Evolutionary conservation across 257 asterid genomes (phyloP), one percentile per base, ranked within the genome.

Genomic region (Cordia subcordata): DNA sequence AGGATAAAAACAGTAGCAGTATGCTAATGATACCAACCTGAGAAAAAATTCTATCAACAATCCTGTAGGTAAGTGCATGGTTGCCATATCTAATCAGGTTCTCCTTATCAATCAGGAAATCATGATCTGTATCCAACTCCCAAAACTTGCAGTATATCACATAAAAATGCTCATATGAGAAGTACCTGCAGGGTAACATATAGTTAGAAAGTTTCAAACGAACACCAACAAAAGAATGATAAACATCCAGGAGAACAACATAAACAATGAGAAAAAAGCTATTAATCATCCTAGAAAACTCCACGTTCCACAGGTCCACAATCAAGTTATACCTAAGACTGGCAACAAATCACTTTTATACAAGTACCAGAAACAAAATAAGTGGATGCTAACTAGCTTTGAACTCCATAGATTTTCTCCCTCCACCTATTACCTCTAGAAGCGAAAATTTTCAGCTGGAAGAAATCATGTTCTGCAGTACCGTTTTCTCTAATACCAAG

Each of bases 101-200:
- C 80, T 93, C 99, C 74, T 93, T 93, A 73, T 93, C 99, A 53
- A 93, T 93, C 75, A 86, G 81, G 77, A 93, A 93, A 74, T 93
- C 99, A 66, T 93, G 99, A 79, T 93, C 99, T 13, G 96, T 78
- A 63, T 93, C 99, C 76, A 93, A 95, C 88, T 93, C 99, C 99
- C 99, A 93, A 67, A 93, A 93, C 82, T 93, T 93, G 95, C 99
- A 93, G 75, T 93, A 93, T 82, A 93, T 93, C 81, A 93, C 99
- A 60, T 93, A 93, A 71, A 93, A 93, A 77, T 93, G 99, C 75
- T 93, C 97, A 64, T 93, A 93, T 13, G 99, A 93, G 85, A 93
- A 93, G 82, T 86, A 93, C 87, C 99, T 93, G 89, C 60, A 77
- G 76, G 63, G 73, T 45, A 67, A 65, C 62, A 67, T 13, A 67